Conservation (phyloP, 169 alveolate genomes). For the Plasmodium ovale region DNA sequence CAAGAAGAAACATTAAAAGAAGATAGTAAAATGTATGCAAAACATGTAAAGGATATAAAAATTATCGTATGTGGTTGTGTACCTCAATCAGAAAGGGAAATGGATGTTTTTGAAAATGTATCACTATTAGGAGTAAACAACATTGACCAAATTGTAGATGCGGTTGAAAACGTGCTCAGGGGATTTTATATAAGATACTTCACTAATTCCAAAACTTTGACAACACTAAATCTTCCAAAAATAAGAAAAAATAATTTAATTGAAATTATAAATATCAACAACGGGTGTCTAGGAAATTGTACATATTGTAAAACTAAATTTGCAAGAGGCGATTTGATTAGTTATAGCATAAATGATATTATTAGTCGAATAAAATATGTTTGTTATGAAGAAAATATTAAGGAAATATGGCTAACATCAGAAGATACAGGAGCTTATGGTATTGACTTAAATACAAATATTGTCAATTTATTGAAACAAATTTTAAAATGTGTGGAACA, state of each 20-base stretch:
- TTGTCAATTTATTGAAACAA: constrained; percentile 91
- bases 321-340: constrained; percentile 96
- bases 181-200: constrained; percentile 93
- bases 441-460: constrained; percentile 96
- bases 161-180: constrained; percentile 95
- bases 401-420: constrained; percentile 98
- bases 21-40: constrained; percentile 26
- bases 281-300: constrained; percentile 99
- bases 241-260: constrained; percentile 95
- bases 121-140: constrained; percentile 90
- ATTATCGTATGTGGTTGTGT: constrained; percentile 96
- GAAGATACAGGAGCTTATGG: constrained; percentile 99
- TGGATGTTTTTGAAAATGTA: constrained; percentile 79
- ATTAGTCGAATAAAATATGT: constrained; percentile 92
- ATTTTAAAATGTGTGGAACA: constrained; percentile 84
- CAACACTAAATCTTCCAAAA: constrained; percentile 97
- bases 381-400: constrained; percentile 92
- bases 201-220: constrained; percentile 89
- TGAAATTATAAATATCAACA: constrained; percentile 91
- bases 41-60: constrained; percentile 81
- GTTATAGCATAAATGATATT: constrained; percentile 93
- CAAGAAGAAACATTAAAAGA: neutral
- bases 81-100: constrained; percentile 94
- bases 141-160: constrained; percentile 94
- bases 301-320: constrained; percentile 99